These are phyloP conservation scores for Neurospora tetraspora DNA, from an alignment of 495 filamentous ascomycete species.

Conservation along the genomic window DNA sequence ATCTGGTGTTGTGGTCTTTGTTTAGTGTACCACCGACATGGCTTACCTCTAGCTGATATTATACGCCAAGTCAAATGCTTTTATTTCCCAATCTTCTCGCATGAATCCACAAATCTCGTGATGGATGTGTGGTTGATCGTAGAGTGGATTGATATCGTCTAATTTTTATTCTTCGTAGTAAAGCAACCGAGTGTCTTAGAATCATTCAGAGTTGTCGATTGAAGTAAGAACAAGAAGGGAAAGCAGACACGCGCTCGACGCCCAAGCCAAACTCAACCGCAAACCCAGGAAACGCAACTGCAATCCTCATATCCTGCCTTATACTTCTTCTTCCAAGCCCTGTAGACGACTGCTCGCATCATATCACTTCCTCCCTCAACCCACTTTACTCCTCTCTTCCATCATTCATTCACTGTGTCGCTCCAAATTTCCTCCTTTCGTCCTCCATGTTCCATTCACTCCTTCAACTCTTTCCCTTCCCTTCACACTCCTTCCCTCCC, in stretches of 20 bases:
- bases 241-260: not conserved
- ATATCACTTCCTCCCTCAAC: not conserved
- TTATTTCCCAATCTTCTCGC: not conserved
- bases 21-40: not conserved
- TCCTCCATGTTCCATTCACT: no score
- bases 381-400: not conserved
- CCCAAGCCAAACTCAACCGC: not conserved
- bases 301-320: not conserved
- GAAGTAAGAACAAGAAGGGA: not conserved
- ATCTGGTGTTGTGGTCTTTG: not conserved
- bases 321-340: not conserved
- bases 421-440: no score
- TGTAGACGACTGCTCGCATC: not conserved
- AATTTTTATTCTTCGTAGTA: not conserved
- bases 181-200: not conserved
- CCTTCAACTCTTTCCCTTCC: no score
- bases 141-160: not conserved
- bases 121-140: not conserved
- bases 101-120: not conserved
- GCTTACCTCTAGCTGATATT: not conserved
- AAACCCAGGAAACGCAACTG: not conserved
- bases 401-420: no score
- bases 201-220: not conserved
- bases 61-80: not conserved
- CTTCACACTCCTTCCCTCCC: not conserved